Evolutionary conservation across 768 basidiomycete genomes (phyloP).

Genomic region (Phaffia australis): DNA sequence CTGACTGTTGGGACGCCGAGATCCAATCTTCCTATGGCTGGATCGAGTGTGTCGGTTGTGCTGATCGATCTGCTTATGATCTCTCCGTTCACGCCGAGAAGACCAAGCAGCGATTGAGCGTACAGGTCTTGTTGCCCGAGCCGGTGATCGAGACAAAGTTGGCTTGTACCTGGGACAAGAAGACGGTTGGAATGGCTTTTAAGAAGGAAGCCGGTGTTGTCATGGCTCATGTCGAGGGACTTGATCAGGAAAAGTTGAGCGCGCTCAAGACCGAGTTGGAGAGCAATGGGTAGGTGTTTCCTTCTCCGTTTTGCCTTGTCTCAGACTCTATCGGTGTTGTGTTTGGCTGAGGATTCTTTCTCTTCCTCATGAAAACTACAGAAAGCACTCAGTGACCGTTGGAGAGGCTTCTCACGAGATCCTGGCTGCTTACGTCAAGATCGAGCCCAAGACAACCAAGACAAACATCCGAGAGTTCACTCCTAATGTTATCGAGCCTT

Average conservation of each 20-base stretch:
- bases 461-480: slow-evolving; percentile 87
- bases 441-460: slow-evolving; percentile 75
- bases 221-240: slow-evolving; percentile 47
- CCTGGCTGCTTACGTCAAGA: slow-evolving; percentile 60
- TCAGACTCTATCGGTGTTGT: neutral
- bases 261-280: slow-evolving; percentile 59
- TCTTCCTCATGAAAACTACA: slow-evolving; percentile 30
- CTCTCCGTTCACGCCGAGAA: slow-evolving; percentile 72
- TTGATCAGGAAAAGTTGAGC: slow-evolving; percentile 57
- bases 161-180: slow-evolving; percentile 73
- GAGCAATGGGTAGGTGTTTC: neutral
- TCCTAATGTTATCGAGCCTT: slow-evolving; percentile 97
- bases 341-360: slow-evolving; percentile 7
- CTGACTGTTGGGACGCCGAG: slow-evolving; percentile 99
- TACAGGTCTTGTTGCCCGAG: slow-evolving; percentile 72
- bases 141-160: slow-evolving; percentile 72
- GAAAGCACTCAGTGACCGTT: slow-evolving; percentile 46
- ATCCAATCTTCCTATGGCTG: slow-evolving; percentile 85
- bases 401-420: slow-evolving; percentile 57
- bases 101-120: slow-evolving; percentile 76
- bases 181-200: slow-evolving; percentile 75
- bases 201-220: slow-evolving; percentile 65
- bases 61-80: slow-evolving; percentile 95
- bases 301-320: neutral
- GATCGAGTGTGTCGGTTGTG: slow-evolving; percentile 99